phyloP scores from a whole-genome alignment of 257 asterid species.

The Solanum arcanum region DNA sequence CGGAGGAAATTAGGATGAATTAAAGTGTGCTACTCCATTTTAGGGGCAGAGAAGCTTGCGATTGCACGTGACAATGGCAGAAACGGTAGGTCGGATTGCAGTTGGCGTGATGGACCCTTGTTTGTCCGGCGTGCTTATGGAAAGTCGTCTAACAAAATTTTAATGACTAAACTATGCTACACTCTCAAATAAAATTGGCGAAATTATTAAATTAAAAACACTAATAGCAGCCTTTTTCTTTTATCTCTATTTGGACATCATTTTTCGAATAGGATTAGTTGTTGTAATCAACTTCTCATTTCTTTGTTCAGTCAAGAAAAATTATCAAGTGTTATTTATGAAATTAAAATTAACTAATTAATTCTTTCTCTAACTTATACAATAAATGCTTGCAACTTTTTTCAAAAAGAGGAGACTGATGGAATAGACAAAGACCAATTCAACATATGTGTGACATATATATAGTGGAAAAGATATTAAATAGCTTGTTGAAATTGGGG shows the following conservation, averaged over 20 bases:
- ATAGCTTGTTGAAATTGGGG: background rate
- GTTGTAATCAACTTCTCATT: background rate
- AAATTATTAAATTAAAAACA: background rate
- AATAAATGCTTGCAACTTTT: background rate
- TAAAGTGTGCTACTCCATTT: background rate
- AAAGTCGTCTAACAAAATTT: background rate
- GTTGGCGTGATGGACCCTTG: background rate
- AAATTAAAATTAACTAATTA: background rate
- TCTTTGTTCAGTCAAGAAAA: background rate
- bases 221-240: background rate
- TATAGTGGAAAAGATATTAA: background rate
- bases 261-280: background rate
- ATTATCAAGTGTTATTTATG: background rate
- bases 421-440: background rate
- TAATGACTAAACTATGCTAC: background rate
- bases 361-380: background rate
- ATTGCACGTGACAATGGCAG: background rate
- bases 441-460: background rate
- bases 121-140: background rate
- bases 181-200: background rate
- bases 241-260: background rate
- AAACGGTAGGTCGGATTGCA: background rate
- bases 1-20: background rate
- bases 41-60: background rate
- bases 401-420: background rate